Base-by-base conservation (phyloP, 768 basidiomycete genomes). In the Steccherinum ochraceum region DNA sequence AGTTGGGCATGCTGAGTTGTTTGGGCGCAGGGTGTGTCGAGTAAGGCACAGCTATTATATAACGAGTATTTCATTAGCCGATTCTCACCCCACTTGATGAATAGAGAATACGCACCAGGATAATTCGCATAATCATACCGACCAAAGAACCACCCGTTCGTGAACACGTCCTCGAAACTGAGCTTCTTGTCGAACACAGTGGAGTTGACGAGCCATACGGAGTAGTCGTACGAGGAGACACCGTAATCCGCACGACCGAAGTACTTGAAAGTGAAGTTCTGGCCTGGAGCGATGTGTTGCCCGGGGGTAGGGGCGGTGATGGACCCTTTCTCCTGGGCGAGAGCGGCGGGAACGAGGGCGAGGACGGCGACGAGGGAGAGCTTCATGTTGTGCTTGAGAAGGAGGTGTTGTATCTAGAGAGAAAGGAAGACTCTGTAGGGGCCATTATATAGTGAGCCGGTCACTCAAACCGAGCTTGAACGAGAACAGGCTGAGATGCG, bases 1-100 rank as follows among this genome's bases (percentile, higher is more conserved):
- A 74, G 64, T 77, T 64, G 12, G 76, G 76, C 75, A 77, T 75
- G 13, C 61, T 66, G 20, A 75, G 63, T 40, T 67, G 54, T 0
- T 66, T 39, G 3, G 76, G 76, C 3, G 70, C 58, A 18, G 64
- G 68, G 48, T 75, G 70, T 18, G 48, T 54, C 10, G 74, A 65
- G 54, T 67, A 62, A 13, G 75, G 73, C 35, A 75, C 72, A 27
- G 68, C 73, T 75, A 46, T n/a, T n/a, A n/a, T n/a, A 58, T n/a
- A 20, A 25, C 12, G 44, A 18, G 11, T 16, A 26, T 43, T 24
- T 45, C 18, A 24, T 16, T 7, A 10, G 16, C 25, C 12, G 24
- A 40, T 35, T 2, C 5, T 3, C 7, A 46, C 7, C n/a, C 11
- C 35, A n/a, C 35, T 11, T 39, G 11, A 39, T 39, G n/a, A n/a